A percentile compares a stretch with the other conserved stretches of the same genome.
These are phyloP conservation scores for Aquilaria agallochum DNA, from an alignment of 441 rosid species.

Conservation along the genomic window DNA sequence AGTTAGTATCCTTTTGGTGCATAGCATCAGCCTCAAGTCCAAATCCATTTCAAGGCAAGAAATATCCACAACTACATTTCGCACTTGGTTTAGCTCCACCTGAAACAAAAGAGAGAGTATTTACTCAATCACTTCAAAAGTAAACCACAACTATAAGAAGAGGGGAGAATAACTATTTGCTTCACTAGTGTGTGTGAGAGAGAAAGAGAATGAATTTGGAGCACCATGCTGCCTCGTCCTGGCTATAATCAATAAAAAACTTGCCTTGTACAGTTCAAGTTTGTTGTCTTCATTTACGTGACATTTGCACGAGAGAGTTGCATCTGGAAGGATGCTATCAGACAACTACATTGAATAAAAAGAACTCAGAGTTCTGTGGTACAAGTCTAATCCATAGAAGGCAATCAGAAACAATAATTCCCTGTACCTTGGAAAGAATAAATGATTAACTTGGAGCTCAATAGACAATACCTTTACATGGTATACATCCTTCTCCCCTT, in stretches of 20 bases:
- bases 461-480: slow-evolving; percentile 39
- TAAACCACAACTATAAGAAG: neutral
- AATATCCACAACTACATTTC: slow-evolving; percentile 40
- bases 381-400: too few relatives aligned
- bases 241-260: slow-evolving; percentile 10
- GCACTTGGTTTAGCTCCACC: slow-evolving; percentile 50
- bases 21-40: slow-evolving; percentile 54
- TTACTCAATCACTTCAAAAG: neutral
- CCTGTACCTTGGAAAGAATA: too few relatives aligned
- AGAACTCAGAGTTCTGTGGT: neutral
- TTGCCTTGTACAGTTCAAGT: slow-evolving; percentile 40
- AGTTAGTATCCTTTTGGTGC: slow-evolving; percentile 36
- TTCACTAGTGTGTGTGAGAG: neutral
- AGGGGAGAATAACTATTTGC: neutral
- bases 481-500: slow-evolving; percentile 49
- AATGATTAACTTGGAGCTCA: neutral
- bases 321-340: slow-evolving; percentile 38
- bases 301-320: slow-evolving; percentile 52
- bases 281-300: slow-evolving; percentile 27
- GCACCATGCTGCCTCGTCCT: neutral
- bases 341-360: slow-evolving; percentile 34
- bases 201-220: neutral
- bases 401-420: too few relatives aligned
- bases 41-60: slow-evolving; percentile 57
- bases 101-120: slow-evolving; percentile 14